Evolutionary conservation across 768 basidiomycete genomes (phyloP), one percentile per base, ranked within the genome.

Genomic region (Amanita fuliginea): DNA sequence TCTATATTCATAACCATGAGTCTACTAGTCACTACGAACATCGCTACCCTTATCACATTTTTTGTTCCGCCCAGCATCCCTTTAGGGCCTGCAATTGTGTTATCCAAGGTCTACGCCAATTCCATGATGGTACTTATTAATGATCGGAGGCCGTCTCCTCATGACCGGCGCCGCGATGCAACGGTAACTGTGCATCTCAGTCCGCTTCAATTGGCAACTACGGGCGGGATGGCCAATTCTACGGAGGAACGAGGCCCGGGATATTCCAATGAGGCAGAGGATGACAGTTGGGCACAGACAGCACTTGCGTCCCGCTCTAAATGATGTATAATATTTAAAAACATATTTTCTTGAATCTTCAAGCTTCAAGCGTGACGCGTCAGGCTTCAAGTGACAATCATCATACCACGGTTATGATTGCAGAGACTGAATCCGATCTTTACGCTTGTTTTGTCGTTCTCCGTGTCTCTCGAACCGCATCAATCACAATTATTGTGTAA

Each of bases 31-130:
- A 53, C 64, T 18, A 33, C 11, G 8, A 39, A 39, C 8, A 16
- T 39, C 3, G 9, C 19, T 9, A 39, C 37, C 8, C 5, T 16
- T 18, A 16, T 40, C 10, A 3, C 4, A 40, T 40, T 40, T 10
- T 9, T 11, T 18, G 7, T 40, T 7, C 9, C 39, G 19, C 39
- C 8, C 3, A 2, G 13, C 4, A 7, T 19, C 9, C 8, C 18
- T 10, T 3, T 64, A 46, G 58, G 62, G 2, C 64, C 65, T 3
- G 60, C 63, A 34, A 63, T 66, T 43, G 57, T 63, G 42, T 56
- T 66, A 46, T 61, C 63, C 16, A 65, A 67, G 36, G 54, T 69
- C 2, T 69, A 67, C 37, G 59, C 64, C 13, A 63, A 67, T 26
- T 64, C 65, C 1, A 61, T 65, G 42, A 53, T 65, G 39, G 63